Evolutionary conservation across 257 asterid species (phyloP), one percentile per base, ranked within the genome.

Genomic region (Solanum clarkiae): DNA sequence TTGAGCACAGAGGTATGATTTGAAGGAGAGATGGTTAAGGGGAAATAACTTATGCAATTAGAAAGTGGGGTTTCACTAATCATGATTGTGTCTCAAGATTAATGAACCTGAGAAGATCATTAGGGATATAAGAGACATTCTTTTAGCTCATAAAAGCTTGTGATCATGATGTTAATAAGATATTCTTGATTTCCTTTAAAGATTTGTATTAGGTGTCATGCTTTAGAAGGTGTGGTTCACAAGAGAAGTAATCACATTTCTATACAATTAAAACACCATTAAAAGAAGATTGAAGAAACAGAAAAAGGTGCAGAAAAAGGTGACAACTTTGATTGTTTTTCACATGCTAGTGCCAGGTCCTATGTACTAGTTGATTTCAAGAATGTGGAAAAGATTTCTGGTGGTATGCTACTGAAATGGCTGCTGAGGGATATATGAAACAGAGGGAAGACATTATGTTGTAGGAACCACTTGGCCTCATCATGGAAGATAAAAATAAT

Each of bases 61-160:
- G 88, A 80, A 88, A 86, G 92, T 88, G 87, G 88, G 82, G 82
- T 85, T 84, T 80, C 55, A 84, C 86, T 87, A 85, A 89, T 87
- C 84, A 91, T 93, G 93, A 92, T 93, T 88, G 69, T 92, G 96
- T 87, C 92, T 60, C 68, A 86, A 80, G 88, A 86, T 86, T 87
- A 89, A 89, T 53, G 83, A 79, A 79, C 65, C 72, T 80, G 62
- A 86, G 88, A 72, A 72, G 86, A 84, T 85, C 82, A 86, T 56
- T 74, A 87, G 82, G 83, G 87, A 83, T 86, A 71, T 62, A 74
- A 84, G 89, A 85, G 63, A 80, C 87, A 84, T 57, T 87, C 22
- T 45, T 69, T 82, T 84, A 82, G 91, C 89, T 90, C 86, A 88
- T 85, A 56, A 65, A 84, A 65, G 79, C 65, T 72, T 55, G 85